phyloP scores from a whole-genome alignment of 805 yeast species.

The Cyberlindnera suaveolens region DNA sequence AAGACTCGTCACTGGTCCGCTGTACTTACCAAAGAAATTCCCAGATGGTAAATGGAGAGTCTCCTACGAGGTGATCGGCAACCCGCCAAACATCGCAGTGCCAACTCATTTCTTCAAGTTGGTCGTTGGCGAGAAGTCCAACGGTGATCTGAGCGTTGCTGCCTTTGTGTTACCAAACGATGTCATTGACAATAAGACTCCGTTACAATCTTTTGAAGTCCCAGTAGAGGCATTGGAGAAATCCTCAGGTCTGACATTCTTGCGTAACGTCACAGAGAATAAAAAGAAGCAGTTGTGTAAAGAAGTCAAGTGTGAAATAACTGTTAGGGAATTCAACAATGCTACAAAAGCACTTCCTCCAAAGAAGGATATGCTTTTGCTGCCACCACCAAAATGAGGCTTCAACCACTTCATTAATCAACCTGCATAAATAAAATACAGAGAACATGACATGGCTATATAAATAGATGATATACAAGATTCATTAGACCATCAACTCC shows the following conservation, averaged over 20 bases:
- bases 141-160: conserved; percentile 56
- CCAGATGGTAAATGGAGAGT: conserved; percentile 81
- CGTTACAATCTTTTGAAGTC: conserved; percentile 72
- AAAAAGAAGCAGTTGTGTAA: conserved; percentile 63
- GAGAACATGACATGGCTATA: not conserved
- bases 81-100: conserved; percentile 94
- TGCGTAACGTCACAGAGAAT: conserved; percentile 57
- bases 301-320: conserved; percentile 73
- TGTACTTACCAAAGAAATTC: conserved; percentile 73
- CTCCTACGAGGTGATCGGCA: conserved; percentile 87
- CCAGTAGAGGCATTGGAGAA: conserved; percentile 88
- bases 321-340: conserved; percentile 71
- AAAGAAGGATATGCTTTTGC: conserved; percentile 10
- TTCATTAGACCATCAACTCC: no score
- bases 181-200: conserved; percentile 62
- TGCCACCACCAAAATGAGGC: conserved; percentile 8
- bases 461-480: no score
- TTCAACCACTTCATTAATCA: no score
- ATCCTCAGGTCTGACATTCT: conserved; percentile 76
- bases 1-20: conserved; percentile 88
- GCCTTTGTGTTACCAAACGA: conserved; percentile 94
- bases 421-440: not conserved
- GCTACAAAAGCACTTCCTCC: conserved; percentile 19
- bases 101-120: conserved; percentile 96
- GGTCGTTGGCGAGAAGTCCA: conserved; percentile 71